A percentile compares a stretch with the other conserved stretches of the same genome.
Evolutionary conservation across 192 early-diverging fungal genomes (phyloP).

Genomic region (Coemansia sp.): DNA sequence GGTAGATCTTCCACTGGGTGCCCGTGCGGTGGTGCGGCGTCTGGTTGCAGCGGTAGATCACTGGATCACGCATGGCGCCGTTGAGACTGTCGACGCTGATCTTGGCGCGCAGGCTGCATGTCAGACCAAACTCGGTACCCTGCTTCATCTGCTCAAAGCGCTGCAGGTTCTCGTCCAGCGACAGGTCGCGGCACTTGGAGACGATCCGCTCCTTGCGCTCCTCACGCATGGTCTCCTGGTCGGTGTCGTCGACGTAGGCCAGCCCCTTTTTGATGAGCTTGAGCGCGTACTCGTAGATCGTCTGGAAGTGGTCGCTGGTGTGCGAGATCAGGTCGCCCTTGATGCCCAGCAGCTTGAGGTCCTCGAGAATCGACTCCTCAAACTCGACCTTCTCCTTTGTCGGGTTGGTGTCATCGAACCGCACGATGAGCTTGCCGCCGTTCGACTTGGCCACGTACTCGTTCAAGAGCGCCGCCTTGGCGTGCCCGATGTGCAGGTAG

Average conservation of each 20-base stretch:
- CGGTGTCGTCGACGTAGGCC: constrained; percentile 94
- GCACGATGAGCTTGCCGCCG: constrained; percentile 88
- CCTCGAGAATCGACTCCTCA: constrained; percentile 93
- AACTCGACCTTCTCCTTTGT: constrained; percentile 96
- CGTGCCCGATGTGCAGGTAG: constrained; percentile 99
- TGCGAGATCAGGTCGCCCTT: constrained; percentile 71
- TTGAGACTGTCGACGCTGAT: constrained; percentile 86
- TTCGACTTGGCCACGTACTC: constrained; percentile 91
- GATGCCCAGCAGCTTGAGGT: constrained; percentile 86
- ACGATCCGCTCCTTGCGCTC: constrained; percentile 81
- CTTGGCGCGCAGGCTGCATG: constrained; percentile 91
- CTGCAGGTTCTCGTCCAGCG: constrained; percentile 86
- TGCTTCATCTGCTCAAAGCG: constrained; percentile 91
- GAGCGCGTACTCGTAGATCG: constrained; percentile 79
- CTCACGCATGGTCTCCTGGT: constrained; percentile 79
- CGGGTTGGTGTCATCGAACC: constrained; percentile 99
- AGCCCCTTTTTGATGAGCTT: constrained; percentile 81
- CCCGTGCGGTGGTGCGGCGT: constrained; percentile 88
- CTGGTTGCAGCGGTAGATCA: constrained; percentile 92
- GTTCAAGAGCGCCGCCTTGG: constrained; percentile 97
- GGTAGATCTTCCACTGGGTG: constrained; percentile 93
- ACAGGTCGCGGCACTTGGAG: constrained; percentile 75
- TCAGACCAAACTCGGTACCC: constrained; percentile 76
- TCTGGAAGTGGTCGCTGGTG: constrained; percentile 92
- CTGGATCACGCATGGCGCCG: constrained; percentile 93